Percentiles rank a stretch among this genome's conserved stretches.
Conservation (phyloP, 352 stramenopile species). For the Pythium aphanidermatum region DNA sequence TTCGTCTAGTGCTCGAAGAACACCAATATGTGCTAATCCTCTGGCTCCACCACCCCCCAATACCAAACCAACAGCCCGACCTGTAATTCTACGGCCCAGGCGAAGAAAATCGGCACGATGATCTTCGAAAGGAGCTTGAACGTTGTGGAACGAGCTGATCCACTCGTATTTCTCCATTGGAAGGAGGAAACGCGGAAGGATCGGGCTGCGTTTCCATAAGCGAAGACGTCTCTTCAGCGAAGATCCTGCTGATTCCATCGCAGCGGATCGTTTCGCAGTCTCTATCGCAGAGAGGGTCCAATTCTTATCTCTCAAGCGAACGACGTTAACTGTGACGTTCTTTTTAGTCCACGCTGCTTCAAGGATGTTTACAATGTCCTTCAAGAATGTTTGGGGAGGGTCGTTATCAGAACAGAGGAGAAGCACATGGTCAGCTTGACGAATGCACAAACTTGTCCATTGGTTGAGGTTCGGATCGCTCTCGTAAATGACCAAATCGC, state of each 20-base stretch:
- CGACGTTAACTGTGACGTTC: slow-evolving; percentile 69
- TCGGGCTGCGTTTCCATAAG: slow-evolving; percentile 45
- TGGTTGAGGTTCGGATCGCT: slow-evolving; percentile 58
- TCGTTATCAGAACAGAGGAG: slow-evolving; percentile 73
- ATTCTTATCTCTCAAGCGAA: slow-evolving; percentile 68
- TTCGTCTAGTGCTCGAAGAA: slow-evolving; percentile 90
- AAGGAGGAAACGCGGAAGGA: slow-evolving; percentile 62
- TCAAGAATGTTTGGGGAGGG: slow-evolving; percentile 54
- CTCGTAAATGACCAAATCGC: slow-evolving; percentile 80
- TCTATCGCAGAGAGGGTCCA: slow-evolving; percentile 64
- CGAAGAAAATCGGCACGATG: slow-evolving; percentile 76
- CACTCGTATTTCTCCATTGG: slow-evolving; percentile 84
- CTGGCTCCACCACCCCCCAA: slow-evolving; percentile 91
- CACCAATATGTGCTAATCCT: slow-evolving; percentile 92
- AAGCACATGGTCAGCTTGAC: slow-evolving; percentile 80
- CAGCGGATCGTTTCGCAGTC: slow-evolving; percentile 32
- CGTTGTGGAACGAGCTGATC: slow-evolving; percentile 84
- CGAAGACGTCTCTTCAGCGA: slow-evolving; percentile 52
- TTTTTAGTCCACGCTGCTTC: slow-evolving; percentile 64
- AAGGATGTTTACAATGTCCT: slow-evolving; percentile 65
- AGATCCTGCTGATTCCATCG: slow-evolving; percentile 45
- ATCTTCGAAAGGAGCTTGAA: slow-evolving; percentile 72
- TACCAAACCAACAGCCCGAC: slow-evolving; percentile 90
- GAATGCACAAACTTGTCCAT: slow-evolving; percentile 82
- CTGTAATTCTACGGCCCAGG: slow-evolving; percentile 87